A percentile compares a stretch with the other conserved stretches of the same genome.
These are phyloP conservation scores for Trichothecium roseum DNA, from an alignment of 2,329 filamentous ascomycete genomes.

Conservation along the genomic window DNA sequence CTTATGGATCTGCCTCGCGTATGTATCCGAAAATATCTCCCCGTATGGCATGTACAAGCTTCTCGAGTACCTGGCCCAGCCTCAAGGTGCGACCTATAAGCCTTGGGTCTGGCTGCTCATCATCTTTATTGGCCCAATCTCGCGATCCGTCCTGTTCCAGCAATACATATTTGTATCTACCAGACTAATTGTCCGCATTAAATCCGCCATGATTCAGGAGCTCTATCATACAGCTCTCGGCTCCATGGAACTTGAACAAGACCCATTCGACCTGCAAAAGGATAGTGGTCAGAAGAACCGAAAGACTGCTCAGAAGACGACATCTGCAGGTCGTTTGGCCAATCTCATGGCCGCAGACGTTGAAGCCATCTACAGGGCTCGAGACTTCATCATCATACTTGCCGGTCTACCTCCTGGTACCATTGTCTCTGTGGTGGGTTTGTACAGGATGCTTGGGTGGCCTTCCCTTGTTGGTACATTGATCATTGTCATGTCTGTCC, in stretches of 20 bases:
- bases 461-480: conserved; percentile 39
- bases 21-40: conserved; percentile 36
- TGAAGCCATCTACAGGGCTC: conserved; percentile 40
- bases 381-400: conserved; percentile 37
- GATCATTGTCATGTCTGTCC: conserved; percentile 35
- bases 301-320: conserved; percentile 19
- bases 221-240: conserved; percentile 44
- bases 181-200: conserved; percentile 43
- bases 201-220: conserved; percentile 46
- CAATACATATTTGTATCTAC: conserved; percentile 49
- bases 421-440: conserved; percentile 34
- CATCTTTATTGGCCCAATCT: conserved; percentile 38
- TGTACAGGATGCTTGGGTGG: conserved; percentile 45
- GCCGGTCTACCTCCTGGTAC: conserved; percentile 37
- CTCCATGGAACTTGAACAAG: conserved; percentile 48
- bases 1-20: conserved; percentile 25
- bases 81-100: conserved; percentile 30
- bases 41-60: conserved; percentile 44
- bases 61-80: conserved; percentile 38
- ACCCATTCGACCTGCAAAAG: conserved; percentile 31
- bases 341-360: conserved; percentile 51
- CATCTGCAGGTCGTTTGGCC: conserved; percentile 39
- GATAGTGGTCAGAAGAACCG: conserved; percentile 7
- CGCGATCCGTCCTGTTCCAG: conserved; percentile 40
- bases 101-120: conserved; percentile 44